These are phyloP conservation scores for Aspergillus homomorphus DNA, from an alignment of 495 filamentous ascomycete species.

Conservation along the genomic window DNA sequence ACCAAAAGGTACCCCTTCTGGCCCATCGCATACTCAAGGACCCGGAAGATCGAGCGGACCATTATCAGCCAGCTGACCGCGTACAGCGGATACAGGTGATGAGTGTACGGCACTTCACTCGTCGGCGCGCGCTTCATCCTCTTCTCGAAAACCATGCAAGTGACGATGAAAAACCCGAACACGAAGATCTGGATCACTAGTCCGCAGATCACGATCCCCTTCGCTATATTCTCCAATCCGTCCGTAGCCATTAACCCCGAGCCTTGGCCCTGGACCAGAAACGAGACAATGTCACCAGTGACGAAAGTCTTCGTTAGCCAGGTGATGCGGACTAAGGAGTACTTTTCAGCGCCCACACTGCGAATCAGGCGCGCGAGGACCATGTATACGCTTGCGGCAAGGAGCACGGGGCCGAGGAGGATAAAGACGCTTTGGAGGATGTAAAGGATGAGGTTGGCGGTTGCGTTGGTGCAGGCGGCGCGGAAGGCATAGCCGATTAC, in stretches of 20 bases:
- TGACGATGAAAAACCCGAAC: slow-evolving; percentile 4
- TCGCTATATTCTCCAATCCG: neutral
- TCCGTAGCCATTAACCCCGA: slow-evolving; percentile 10
- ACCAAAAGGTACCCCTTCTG: slow-evolving; percentile 10
- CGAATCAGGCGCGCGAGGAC: slow-evolving; percentile 11
- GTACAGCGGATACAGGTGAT: slow-evolving; percentile 5
- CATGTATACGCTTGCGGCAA: slow-evolving; percentile 11
- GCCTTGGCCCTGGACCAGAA: slow-evolving; percentile 5
- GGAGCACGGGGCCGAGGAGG: slow-evolving; percentile 8
- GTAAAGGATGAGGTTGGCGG: slow-evolving; percentile 19
- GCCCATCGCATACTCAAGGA: slow-evolving; percentile 13
- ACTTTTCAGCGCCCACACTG: slow-evolving; percentile 4
- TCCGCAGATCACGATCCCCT: slow-evolving; percentile 2
- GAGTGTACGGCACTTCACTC: neutral
- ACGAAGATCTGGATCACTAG: slow-evolving; percentile 8
- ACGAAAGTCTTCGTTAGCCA: slow-evolving; percentile 9
- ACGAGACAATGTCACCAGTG: slow-evolving; percentile 5
- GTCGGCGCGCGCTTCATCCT: neutral
- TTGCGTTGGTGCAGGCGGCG: slow-evolving; percentile 21
- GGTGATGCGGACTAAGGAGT: slow-evolving; percentile 6
- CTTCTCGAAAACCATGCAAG: neutral
- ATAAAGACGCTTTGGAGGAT: slow-evolving; percentile 9
- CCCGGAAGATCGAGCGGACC: slow-evolving; percentile 13
- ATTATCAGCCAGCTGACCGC: slow-evolving; percentile 10
- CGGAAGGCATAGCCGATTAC: slow-evolving; percentile 24